Conservation (phyloP, 2,329 filamentous ascomycete species). For the Lithohypha guttulata region DNA sequence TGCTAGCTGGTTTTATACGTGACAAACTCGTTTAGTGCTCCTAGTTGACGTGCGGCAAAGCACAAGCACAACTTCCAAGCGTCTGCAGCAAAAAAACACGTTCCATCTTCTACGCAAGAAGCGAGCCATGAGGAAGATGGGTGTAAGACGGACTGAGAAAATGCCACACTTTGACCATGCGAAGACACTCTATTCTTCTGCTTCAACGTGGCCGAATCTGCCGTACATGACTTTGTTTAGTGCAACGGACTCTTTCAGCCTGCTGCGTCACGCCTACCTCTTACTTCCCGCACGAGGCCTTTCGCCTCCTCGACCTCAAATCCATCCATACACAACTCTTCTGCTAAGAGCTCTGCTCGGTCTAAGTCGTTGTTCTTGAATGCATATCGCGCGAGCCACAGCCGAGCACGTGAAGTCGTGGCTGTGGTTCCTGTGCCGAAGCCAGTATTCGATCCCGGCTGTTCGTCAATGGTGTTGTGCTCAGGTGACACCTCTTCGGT, state of each 20-base stretch:
- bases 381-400: conserved; percentile 83
- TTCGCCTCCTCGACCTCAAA: conserved; percentile 96
- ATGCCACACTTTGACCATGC: too few species aligned
- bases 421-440: conserved; percentile 72
- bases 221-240: too few species aligned
- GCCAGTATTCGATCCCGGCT: conserved; percentile 35
- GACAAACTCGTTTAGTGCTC: too few species aligned
- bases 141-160: too few species aligned
- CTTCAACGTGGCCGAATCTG: too few species aligned
- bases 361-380: conserved; percentile 65
- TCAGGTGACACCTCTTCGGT: conserved; percentile 5
- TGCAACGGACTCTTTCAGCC: not conserved
- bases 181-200: too few species aligned
- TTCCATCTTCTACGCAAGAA: too few species aligned
- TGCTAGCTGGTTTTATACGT: too few species aligned
- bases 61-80: too few species aligned
- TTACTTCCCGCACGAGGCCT: conserved; percentile 75
- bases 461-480: conserved; percentile 15
- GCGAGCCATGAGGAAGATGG: too few species aligned
- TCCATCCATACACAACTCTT: conserved; percentile 88
- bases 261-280: conserved; percentile 55
- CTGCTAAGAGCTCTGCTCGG: conserved; percentile 68
- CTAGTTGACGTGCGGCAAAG: too few species aligned
- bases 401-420: conserved; percentile 79
- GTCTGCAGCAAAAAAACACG: too few species aligned